phyloP scores from a whole-genome alignment of 768 basidiomycete genomes.

The Mycena vulgaris region DNA sequence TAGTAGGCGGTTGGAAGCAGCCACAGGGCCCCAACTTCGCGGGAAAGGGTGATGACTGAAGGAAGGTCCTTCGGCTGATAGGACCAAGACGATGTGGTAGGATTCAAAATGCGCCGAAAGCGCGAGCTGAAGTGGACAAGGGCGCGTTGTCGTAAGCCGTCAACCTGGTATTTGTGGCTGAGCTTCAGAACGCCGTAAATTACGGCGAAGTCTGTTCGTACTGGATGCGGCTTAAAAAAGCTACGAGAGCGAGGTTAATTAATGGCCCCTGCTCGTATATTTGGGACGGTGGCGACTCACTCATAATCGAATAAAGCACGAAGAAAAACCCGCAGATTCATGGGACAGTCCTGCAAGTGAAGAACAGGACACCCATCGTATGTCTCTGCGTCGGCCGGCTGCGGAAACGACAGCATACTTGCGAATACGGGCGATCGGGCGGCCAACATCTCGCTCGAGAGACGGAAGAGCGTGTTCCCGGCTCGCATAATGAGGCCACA shows the following conservation, averaged over 20 bases:
- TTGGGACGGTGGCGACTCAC: neutral
- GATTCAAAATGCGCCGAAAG: no score
- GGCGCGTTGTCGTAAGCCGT: slow-evolving; percentile 4
- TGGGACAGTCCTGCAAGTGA: neutral
- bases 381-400: slow-evolving; percentile 2
- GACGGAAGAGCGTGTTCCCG: neutral
- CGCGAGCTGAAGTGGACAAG: neutral
- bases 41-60: neutral
- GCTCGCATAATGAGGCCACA: slow-evolving; percentile 29
- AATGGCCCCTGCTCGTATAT: neutral
- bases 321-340: neutral
- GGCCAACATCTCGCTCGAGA: slow-evolving; percentile 25
- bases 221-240: slow-evolving; percentile 9
- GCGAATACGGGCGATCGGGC: slow-evolving; percentile 27
- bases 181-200: slow-evolving; percentile 10
- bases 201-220: neutral
- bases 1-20: neutral
- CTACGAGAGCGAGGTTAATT: neutral
- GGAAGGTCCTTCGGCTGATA: no score
- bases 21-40: neutral
- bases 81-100: no score
- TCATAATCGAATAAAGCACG: slow-evolving; percentile 3
- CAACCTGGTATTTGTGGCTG: slow-evolving; percentile 9
- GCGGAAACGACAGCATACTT: slow-evolving; percentile 32
- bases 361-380: slow-evolving; percentile 15